A percentile compares a stretch with the other conserved stretches of the same genome.
Conservation (phyloP, 371 early-diverging fungal genomes). For the Mucor racemosus region DNA sequence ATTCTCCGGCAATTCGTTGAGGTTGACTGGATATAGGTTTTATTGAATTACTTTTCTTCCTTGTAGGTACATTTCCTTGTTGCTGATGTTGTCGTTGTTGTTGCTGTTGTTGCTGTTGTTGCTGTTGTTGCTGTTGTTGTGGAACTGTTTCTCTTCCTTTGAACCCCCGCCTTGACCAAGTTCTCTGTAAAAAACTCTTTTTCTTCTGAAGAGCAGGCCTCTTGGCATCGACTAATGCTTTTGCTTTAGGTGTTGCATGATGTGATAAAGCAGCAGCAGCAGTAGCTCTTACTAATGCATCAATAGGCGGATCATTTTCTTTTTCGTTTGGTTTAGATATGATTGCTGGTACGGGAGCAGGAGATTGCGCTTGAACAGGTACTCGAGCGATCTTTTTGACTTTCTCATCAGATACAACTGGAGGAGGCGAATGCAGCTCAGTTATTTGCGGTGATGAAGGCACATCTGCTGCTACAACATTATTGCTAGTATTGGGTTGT, state of each 20-base stretch:
- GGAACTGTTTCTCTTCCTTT: neutral
- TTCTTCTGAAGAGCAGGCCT: neutral
- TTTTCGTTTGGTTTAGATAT: neutral
- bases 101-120: neutral
- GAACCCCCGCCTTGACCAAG: conserved; percentile 1
- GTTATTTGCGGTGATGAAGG: neutral
- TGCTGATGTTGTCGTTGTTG: neutral
- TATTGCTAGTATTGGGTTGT: neutral
- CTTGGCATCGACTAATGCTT: neutral
- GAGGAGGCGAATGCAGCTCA: neutral
- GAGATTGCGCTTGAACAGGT: neutral
- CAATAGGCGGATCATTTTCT: neutral
- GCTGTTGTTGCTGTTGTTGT: neutral
- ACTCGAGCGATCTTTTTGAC: conserved; percentile 13
- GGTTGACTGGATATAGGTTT: neutral
- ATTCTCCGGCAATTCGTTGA: neutral
- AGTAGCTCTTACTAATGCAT: neutral
- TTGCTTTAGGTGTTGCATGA: neutral
- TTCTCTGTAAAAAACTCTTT: neutral
- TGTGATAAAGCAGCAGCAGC: neutral
- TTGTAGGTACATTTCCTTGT: neutral
- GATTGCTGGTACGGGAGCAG: neutral
- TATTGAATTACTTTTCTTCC: neutral
- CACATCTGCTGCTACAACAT: neutral
- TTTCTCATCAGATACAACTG: neutral